Conservation (phyloP, 371 early-diverging fungal genomes). For the Mucor lusitanicus region DNA sequence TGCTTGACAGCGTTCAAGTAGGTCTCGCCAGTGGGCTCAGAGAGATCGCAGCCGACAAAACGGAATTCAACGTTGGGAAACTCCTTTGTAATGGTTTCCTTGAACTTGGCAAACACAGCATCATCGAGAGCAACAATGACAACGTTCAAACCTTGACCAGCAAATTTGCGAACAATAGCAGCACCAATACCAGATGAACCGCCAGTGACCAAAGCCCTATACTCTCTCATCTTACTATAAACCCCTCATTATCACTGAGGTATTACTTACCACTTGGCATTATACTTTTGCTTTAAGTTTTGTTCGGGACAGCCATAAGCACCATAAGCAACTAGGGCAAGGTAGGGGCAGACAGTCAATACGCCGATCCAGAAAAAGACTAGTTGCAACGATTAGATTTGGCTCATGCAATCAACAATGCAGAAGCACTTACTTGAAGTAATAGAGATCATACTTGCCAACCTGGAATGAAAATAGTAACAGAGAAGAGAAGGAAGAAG, state of each 20-base stretch:
- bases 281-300: constrained; percentile 60
- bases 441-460: not conserved
- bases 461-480: not conserved
- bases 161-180: constrained; percentile 57
- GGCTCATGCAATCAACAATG: not conserved
- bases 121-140: constrained; percentile 65
- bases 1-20: constrained; percentile 51
- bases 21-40: constrained; percentile 32
- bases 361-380: constrained; percentile 53
- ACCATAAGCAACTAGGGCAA: constrained; percentile 45
- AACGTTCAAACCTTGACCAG: constrained; percentile 57
- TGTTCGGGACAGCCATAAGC: constrained; percentile 57
- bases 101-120: constrained; percentile 36
- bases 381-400: constrained; percentile 2
- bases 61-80: constrained; percentile 53
- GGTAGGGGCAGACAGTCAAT: constrained; percentile 47
- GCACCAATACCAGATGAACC: constrained; percentile 69
- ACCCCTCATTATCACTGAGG: not conserved
- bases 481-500: not conserved
- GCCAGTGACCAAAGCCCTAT: constrained; percentile 56
- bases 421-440: not conserved
- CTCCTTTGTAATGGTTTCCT: constrained; percentile 39
- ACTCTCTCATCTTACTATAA: not conserved
- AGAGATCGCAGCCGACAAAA: constrained; percentile 57
- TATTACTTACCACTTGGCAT: constrained; percentile 56